phyloP scores from a whole-genome alignment of 345 rosid species.

The Erodium maritimum region DNA sequence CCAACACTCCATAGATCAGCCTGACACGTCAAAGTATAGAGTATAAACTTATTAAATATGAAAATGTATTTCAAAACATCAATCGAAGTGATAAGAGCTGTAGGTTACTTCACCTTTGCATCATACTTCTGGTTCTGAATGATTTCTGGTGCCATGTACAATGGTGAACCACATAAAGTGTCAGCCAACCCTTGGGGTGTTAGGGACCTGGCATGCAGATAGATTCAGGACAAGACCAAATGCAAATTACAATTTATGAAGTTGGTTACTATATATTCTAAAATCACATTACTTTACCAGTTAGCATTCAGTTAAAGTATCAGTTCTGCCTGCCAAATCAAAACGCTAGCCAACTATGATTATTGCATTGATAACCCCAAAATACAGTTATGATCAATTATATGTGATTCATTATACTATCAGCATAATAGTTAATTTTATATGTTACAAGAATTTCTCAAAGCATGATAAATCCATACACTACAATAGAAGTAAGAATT shows the following conservation, averaged over 20 bases:
- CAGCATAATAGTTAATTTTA: background rate
- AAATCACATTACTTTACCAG: background rate
- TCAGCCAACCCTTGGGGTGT: conserved; percentile 55
- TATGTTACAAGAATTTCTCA: background rate
- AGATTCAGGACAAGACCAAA: background rate
- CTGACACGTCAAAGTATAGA: conserved; percentile 19
- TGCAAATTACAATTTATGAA: background rate
- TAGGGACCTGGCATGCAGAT: conserved; percentile 38
- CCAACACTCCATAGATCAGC: conserved; percentile 95
- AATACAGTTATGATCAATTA: conserved; percentile 2
- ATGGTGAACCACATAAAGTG: conserved; percentile 74
- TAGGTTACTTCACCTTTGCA: conserved; percentile 53
- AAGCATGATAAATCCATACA: no score
- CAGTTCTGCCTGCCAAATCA: background rate
- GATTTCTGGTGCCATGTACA: conserved; percentile 90
- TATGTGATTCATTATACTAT: background rate
- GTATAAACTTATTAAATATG: background rate
- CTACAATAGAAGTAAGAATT: no score
- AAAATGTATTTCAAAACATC: background rate
- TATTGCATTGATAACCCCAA: background rate
- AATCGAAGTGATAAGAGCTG: background rate
- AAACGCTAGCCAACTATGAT: background rate
- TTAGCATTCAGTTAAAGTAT: background rate
- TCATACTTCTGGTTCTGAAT: conserved; percentile 65
- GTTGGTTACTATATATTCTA: background rate